Percentiles rank a stretch among this genome's conserved stretches.
Evolutionary conservation across 306 rosid species (phyloP).

Genomic region (Sicyos edulis): DNA sequence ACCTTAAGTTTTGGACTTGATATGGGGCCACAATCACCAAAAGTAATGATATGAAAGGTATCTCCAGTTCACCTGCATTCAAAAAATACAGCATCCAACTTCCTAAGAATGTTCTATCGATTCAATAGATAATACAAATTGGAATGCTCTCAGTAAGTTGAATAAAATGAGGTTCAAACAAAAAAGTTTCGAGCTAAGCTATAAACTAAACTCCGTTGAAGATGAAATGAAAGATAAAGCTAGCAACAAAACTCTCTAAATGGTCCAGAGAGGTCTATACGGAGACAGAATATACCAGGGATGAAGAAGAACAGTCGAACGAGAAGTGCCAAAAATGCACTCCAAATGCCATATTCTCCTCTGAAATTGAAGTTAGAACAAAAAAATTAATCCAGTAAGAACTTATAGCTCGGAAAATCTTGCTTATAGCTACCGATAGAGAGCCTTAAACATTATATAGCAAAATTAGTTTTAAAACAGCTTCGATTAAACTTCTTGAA

Average conservation of each 20-base stretch:
- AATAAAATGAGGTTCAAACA: background rate
- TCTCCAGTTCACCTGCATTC: constrained; percentile 70
- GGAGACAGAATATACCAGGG: constrained; percentile 42
- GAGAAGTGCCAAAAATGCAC: constrained; percentile 75
- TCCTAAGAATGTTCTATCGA: background rate
- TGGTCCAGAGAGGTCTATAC: background rate
- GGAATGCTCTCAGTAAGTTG: background rate
- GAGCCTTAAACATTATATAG: background rate
- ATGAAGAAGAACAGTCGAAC: constrained; percentile 71
- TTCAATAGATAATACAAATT: background rate
- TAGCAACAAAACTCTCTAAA: background rate
- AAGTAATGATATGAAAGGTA: constrained; percentile 70
- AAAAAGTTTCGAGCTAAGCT: background rate
- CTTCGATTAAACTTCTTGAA: background rate
- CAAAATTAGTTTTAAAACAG: background rate
- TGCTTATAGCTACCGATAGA: background rate
- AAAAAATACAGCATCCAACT: constrained; percentile 14
- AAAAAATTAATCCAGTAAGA: constrained; percentile 8
- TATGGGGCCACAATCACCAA: constrained; percentile 70
- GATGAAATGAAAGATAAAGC: background rate
- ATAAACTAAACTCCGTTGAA: background rate
- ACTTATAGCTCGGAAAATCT: background rate
- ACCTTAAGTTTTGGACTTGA: constrained; percentile 54
- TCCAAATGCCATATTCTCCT: constrained; percentile 82
- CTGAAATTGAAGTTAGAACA: constrained; percentile 41